Conservation (phyloP, 805 yeast genomes). For the Ogataea chonburiensis region DNA sequence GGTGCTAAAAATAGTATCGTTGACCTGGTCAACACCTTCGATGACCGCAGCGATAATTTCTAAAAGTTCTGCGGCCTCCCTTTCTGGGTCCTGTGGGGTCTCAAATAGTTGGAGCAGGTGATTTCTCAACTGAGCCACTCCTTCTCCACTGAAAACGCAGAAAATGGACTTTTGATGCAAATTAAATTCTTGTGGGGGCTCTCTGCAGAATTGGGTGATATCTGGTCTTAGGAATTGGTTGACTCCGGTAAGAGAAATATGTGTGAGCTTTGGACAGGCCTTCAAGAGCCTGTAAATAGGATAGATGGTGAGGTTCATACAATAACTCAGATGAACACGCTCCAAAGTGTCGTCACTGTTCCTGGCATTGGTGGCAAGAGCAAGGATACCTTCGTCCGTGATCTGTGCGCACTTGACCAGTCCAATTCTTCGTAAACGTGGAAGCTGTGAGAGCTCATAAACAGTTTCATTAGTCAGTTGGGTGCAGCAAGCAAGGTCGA, state of each 20-base stretch:
- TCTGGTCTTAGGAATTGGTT: slow-evolving; percentile 85
- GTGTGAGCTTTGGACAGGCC: slow-evolving; percentile 84
- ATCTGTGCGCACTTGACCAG: slow-evolving; percentile 87
- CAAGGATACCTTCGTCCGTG: slow-evolving; percentile 78
- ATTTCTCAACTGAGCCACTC: slow-evolving; percentile 73
- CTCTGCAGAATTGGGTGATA: slow-evolving; percentile 81
- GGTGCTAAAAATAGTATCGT: slow-evolving; percentile 19
- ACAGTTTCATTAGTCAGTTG: slow-evolving; percentile 84
- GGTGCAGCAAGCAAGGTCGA: slow-evolving; percentile 92
- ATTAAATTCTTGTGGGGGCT: slow-evolving; percentile 89
- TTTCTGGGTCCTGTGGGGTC: slow-evolving; percentile 32
- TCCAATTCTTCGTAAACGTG: slow-evolving; percentile 85
- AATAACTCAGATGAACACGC: slow-evolving; percentile 89
- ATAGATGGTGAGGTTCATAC: slow-evolving; percentile 72
- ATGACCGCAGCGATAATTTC: slow-evolving; percentile 32
- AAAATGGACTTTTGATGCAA: slow-evolving; percentile 81
- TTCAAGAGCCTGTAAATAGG: slow-evolving; percentile 75
- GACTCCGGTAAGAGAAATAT: slow-evolving; percentile 88
- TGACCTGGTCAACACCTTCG: slow-evolving; percentile 22
- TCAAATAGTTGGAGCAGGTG: slow-evolving; percentile 48
- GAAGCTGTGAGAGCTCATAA: slow-evolving; percentile 69
- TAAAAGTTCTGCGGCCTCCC: slow-evolving; percentile 33
- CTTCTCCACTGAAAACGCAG: slow-evolving; percentile 92
- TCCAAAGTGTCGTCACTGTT: slow-evolving; percentile 76
- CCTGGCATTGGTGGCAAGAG: slow-evolving; percentile 53